These are phyloP conservation scores for Pleurotus cornucopiae DNA, from an alignment of 768 basidiomycete genomes.

Conservation along the genomic window DNA sequence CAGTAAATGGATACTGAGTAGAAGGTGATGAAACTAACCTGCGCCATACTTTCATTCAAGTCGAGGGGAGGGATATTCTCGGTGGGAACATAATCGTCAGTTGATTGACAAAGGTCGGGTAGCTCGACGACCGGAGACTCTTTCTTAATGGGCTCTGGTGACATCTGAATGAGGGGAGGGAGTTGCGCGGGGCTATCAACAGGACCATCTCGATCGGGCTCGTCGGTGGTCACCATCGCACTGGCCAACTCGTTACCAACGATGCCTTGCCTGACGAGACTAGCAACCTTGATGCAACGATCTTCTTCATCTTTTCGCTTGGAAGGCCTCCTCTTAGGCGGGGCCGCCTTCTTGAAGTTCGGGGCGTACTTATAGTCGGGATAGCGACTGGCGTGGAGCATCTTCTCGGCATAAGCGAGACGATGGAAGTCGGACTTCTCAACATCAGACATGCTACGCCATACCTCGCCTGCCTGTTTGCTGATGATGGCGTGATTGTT, in stretches of 20 bases:
- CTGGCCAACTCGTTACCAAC: constrained; percentile 41
- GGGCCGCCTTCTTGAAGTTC: constrained; percentile 35
- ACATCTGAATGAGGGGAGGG: not conserved
- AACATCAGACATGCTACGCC: constrained; percentile 46
- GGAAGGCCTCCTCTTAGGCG: constrained; percentile 46
- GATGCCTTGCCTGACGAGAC: constrained; percentile 47
- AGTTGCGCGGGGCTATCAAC: not conserved
- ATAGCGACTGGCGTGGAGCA: constrained; percentile 41
- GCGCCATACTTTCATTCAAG: not conserved
- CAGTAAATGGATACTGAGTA: not conserved
- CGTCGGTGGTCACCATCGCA: constrained; percentile 34
- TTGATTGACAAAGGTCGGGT: not conserved
- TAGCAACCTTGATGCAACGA: constrained; percentile 47
- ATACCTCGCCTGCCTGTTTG: constrained; percentile 49
- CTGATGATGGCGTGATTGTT: constrained; percentile 57
- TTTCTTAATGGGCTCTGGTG: constrained; percentile 3
- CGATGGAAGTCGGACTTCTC: constrained; percentile 49
- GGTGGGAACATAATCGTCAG: not conserved
- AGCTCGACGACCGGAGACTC: not conserved
- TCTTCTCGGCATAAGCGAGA: constrained; percentile 49
- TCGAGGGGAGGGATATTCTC: not conserved
- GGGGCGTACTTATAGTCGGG: constrained; percentile 57
- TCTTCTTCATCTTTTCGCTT: constrained; percentile 45
- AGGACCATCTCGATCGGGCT: constrained; percentile 2
- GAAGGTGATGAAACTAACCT: not conserved